Evolutionary conservation across 2,329 filamentous ascomycete genomes (phyloP).

Genomic region (Mycosphaerella arachidis): DNA sequence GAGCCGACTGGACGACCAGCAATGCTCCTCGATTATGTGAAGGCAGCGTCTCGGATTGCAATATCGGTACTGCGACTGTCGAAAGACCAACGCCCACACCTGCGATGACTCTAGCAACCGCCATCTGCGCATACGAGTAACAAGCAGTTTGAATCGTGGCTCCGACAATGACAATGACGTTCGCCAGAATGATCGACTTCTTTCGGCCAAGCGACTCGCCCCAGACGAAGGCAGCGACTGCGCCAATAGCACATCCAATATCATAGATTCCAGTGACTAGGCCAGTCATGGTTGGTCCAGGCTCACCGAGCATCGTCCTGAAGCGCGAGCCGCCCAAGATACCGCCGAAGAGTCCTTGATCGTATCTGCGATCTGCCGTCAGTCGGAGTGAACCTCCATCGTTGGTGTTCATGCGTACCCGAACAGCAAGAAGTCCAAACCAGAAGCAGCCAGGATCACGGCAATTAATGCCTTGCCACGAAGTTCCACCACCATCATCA

Average conservation of each 20-base stretch:
- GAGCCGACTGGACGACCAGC: slow-evolving; percentile 26
- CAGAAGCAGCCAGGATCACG: slow-evolving; percentile 26
- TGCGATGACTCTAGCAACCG: slow-evolving; percentile 24
- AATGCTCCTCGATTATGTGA: slow-evolving; percentile 28
- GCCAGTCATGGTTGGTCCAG: slow-evolving; percentile 24
- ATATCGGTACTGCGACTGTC: slow-evolving; percentile 29
- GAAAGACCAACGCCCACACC: slow-evolving; percentile 28
- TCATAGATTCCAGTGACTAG: slow-evolving; percentile 28
- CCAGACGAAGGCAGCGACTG: slow-evolving; percentile 25
- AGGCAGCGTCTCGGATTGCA: slow-evolving; percentile 30
- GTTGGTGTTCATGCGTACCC: slow-evolving; percentile 8
- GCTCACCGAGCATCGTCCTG: slow-evolving; percentile 27
- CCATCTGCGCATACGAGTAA: slow-evolving; percentile 26
- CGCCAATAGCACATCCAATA: slow-evolving; percentile 27
- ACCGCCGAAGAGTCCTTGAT: slow-evolving; percentile 30
- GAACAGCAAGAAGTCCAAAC: slow-evolving; percentile 28
- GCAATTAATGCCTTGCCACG: slow-evolving; percentile 26
- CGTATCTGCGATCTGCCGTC: slow-evolving; percentile 10
- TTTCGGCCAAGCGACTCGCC: slow-evolving; percentile 26
- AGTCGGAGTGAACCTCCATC: too few species aligned
- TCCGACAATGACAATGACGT: slow-evolving; percentile 26
- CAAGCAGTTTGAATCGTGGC: slow-evolving; percentile 25
- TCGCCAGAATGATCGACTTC: slow-evolving; percentile 25
- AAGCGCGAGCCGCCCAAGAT: slow-evolving; percentile 29
- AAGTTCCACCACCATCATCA: slow-evolving; percentile 18